phyloP scores from a whole-genome alignment of 306 rosid species.

The Prosopis cineraria region DNA sequence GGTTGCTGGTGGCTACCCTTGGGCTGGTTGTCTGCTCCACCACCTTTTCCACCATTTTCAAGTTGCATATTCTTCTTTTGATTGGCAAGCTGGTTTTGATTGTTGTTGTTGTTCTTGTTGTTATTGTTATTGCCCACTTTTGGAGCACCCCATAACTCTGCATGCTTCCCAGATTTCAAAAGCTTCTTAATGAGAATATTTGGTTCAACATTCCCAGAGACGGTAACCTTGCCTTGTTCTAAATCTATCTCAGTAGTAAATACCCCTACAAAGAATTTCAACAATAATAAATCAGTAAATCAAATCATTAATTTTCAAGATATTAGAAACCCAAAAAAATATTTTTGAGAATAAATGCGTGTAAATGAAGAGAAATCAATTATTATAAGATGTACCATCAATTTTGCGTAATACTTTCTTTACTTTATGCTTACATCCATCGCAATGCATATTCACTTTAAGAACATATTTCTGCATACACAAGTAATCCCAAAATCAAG shows the following conservation, averaged over 20 bases:
- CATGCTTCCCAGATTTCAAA: constrained; percentile 87
- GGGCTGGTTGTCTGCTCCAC: constrained; percentile 47
- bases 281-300: background rate
- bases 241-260: constrained; percentile 80
- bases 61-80: constrained; percentile 73
- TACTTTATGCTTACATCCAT: constrained; percentile 91
- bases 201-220: constrained; percentile 86
- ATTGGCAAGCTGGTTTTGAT: constrained; percentile 44
- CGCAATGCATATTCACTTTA: constrained; percentile 94
- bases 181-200: constrained; percentile 82
- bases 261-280: constrained; percentile 57
- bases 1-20: constrained; percentile 48
- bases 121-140: constrained; percentile 24
- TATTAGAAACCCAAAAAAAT: background rate
- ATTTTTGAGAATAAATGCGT: background rate
- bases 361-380: background rate
- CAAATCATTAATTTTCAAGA: background rate
- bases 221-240: constrained; percentile 85
- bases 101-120: background rate
- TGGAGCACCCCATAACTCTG: constrained; percentile 74
- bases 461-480: constrained; percentile 83
- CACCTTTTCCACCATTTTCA: constrained; percentile 34
- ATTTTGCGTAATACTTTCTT: constrained; percentile 93
- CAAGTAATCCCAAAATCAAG: constrained; percentile 47
- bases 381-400: constrained; percentile 62